Evolutionary conservation across 345 rosid genomes (phyloP).

Genomic region (Eucalyptus curtisii): DNA sequence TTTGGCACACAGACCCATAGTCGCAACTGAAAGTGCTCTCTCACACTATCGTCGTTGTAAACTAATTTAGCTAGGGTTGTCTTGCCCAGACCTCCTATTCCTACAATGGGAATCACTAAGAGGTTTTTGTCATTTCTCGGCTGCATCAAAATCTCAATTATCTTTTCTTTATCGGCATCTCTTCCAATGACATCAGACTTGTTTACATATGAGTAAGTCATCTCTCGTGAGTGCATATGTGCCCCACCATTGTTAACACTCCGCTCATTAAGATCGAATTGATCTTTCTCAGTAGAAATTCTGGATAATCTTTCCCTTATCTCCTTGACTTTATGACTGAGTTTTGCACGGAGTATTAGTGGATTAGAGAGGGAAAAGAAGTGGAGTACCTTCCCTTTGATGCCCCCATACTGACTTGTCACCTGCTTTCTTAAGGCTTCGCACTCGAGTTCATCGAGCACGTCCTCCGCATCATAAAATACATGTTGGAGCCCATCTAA

Average conservation of each 20-base stretch:
- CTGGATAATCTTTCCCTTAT: neutral
- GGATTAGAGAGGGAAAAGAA: neutral
- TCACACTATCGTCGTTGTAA: neutral
- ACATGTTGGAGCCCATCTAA: too few species aligned
- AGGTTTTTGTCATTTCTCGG: fast-evolving
- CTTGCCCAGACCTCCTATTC: neutral
- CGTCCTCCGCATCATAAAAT: neutral
- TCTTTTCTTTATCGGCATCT: neutral
- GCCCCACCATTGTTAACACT: neutral
- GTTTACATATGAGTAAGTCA: neutral
- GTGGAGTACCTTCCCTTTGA: neutral
- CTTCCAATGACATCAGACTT: neutral
- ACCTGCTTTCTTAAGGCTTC: neutral
- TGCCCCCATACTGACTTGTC: neutral
- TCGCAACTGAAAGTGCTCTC: neutral
- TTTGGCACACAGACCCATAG: neutral
- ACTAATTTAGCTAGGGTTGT: neutral
- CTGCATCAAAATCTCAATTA: neutral
- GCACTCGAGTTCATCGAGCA: neutral
- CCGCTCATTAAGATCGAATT: neutral
- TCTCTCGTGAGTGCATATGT: neutral
- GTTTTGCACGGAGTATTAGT: neutral
- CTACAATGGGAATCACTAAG: neutral
- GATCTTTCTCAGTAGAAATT: neutral
- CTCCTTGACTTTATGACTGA: neutral